Evolutionary conservation across 2,329 filamentous ascomycete species (phyloP).

Genomic region (Aspergillus quadrilineatus): DNA sequence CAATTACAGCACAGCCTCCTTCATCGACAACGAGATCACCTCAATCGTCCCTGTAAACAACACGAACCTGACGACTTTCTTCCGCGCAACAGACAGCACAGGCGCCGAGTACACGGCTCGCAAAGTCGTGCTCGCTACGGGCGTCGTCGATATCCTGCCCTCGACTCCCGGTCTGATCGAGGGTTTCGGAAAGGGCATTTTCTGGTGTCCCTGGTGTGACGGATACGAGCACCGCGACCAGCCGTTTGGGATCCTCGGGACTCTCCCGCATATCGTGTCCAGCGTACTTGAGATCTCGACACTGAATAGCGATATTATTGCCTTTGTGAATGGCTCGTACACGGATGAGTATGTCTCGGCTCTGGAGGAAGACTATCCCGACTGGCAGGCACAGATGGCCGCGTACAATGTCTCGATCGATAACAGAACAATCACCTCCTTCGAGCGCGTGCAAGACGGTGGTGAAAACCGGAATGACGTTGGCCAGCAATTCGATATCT

Average conservation of each 20-base stretch:
- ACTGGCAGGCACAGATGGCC: slow-evolving; percentile 53
- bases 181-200: slow-evolving; percentile 61
- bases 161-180: slow-evolving; percentile 55
- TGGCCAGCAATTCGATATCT: slow-evolving; percentile 52
- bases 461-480: slow-evolving; percentile 27
- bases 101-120: slow-evolving; percentile 47
- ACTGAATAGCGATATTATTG: slow-evolving; percentile 56
- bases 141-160: slow-evolving; percentile 57
- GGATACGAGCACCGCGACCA: slow-evolving; percentile 63
- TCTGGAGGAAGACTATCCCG: slow-evolving; percentile 43
- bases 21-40: slow-evolving; percentile 55
- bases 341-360: slow-evolving; percentile 34
- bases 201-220: slow-evolving; percentile 66
- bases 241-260: slow-evolving; percentile 54
- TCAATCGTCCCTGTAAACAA: slow-evolving; percentile 27
- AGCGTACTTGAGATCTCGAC: slow-evolving; percentile 55
- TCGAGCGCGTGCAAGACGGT: slow-evolving; percentile 49
- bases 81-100: slow-evolving; percentile 43
- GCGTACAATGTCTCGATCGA: slow-evolving; percentile 55
- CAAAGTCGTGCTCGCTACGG: slow-evolving; percentile 60
- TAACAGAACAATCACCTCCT: slow-evolving; percentile 53
- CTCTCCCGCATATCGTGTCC: slow-evolving; percentile 46
- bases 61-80: slow-evolving; percentile 41
- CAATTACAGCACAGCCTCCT: slow-evolving; percentile 51
- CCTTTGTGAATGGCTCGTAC: slow-evolving; percentile 61